Evolutionary conservation across 2,329 filamentous ascomycete genomes (phyloP).

Genomic region (Simplicillium aogashimaense): DNA sequence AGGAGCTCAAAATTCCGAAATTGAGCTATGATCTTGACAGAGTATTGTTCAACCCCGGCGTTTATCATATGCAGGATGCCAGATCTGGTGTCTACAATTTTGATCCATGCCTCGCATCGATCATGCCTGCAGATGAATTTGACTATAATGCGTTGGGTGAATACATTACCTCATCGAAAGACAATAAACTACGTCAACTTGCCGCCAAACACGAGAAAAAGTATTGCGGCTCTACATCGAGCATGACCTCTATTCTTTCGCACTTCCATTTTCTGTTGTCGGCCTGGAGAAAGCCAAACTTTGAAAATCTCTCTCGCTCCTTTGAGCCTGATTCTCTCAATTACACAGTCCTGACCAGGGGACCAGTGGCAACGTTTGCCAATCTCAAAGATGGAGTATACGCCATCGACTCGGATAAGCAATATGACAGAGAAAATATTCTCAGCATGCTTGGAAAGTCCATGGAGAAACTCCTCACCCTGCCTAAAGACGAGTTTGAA

Average conservation of each 20-base stretch:
- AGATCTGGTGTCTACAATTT: slow-evolving; percentile 90
- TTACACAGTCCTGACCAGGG: slow-evolving; percentile 64
- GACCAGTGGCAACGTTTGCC: slow-evolving; percentile 73
- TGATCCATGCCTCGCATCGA: slow-evolving; percentile 82
- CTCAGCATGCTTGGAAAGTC: slow-evolving; percentile 89
- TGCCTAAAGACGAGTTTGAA: slow-evolving; percentile 75
- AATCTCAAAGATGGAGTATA: slow-evolving; percentile 78
- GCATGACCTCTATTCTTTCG: slow-evolving; percentile 78
- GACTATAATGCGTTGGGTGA: slow-evolving; percentile 78
- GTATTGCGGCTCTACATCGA: slow-evolving; percentile 92
- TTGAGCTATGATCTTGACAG: slow-evolving; percentile 71
- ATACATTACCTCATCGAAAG: slow-evolving; percentile 88
- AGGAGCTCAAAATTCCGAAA: slow-evolving; percentile 37
- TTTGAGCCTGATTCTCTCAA: slow-evolving; percentile 52
- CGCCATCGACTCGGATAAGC: slow-evolving; percentile 92
- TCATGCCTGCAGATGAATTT: slow-evolving; percentile 91
- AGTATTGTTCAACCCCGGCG: slow-evolving; percentile 90
- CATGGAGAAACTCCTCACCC: slow-evolving; percentile 88
- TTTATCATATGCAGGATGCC: slow-evolving; percentile 84
- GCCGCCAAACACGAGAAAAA: slow-evolving; percentile 59
- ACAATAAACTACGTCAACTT: slow-evolving; percentile 58
- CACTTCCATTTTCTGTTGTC: slow-evolving; percentile 94
- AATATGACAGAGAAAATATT: slow-evolving; percentile 76
- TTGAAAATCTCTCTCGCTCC: slow-evolving; percentile 52
- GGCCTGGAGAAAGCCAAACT: slow-evolving; percentile 64